Conservation (phyloP, 2,329 filamentous ascomycete genomes). For the Sporothrix phasma region DNA sequence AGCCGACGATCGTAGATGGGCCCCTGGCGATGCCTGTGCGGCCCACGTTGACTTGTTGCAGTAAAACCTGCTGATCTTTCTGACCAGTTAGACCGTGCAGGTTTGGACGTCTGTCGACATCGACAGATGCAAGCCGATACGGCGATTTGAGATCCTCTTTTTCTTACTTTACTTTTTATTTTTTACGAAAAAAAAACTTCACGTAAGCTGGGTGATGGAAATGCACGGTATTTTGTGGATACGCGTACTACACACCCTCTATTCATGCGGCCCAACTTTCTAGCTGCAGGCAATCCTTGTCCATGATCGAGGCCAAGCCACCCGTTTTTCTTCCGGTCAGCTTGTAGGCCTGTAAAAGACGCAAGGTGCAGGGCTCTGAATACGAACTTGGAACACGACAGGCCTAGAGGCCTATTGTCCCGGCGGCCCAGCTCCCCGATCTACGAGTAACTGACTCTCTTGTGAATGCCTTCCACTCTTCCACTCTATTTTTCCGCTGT, state of each 20-base stretch:
- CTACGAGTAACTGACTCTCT: too few species aligned
- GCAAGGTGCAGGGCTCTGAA: background rate
- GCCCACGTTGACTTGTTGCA: background rate
- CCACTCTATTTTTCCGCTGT: background rate
- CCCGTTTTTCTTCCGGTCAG: background rate
- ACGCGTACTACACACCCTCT: too few species aligned
- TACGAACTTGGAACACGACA: background rate
- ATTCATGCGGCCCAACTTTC: too few species aligned
- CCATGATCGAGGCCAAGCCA: background rate
- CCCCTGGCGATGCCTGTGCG: background rate
- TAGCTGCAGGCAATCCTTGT: background rate
- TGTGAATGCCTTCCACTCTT: background rate
- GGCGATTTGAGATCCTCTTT: background rate
- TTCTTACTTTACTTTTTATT: background rate
- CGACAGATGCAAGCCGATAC: background rate
- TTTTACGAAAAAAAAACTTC: background rate
- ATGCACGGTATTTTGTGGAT: background rate
- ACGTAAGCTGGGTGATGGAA: too few species aligned
- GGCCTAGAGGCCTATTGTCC: background rate
- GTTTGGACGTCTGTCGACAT: background rate
- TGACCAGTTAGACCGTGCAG: background rate
- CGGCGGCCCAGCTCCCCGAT: too few species aligned
- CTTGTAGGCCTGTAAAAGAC: background rate
- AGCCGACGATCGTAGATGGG: conserved; percentile 1
- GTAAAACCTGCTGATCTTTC: background rate